phyloP scores from a whole-genome alignment of 495 filamentous ascomycete species.

The Chaetomidium leptoderma region DNA sequence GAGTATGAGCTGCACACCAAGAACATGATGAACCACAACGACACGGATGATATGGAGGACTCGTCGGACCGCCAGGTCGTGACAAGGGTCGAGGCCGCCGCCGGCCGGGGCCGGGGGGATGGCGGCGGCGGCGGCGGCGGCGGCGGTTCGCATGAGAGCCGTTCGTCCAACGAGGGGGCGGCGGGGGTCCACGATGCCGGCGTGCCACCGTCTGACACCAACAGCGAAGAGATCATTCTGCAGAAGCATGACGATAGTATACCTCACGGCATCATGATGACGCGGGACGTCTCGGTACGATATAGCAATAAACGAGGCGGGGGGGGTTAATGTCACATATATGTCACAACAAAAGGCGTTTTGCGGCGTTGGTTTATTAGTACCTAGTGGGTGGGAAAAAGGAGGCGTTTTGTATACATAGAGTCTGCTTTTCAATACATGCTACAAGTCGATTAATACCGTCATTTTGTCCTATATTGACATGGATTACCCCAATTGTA shows the following conservation, averaged over 20 bases:
- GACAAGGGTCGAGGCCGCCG: background rate
- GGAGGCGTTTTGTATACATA: too few species aligned
- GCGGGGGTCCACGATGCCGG: background rate
- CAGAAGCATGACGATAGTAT: background rate
- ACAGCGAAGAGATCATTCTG: constrained; percentile 12
- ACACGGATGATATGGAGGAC: background rate
- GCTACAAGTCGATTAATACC: too few species aligned
- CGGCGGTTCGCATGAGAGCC: too few species aligned
- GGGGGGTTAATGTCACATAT: too few species aligned
- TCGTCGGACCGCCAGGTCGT: background rate
- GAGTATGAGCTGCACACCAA: constrained; percentile 9
- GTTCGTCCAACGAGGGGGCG: background rate
- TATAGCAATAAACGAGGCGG: constrained; percentile 5
- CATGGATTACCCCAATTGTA: too few species aligned
- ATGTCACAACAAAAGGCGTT: too few species aligned
- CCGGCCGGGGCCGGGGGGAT: background rate
- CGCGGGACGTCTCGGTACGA: constrained; percentile 1
- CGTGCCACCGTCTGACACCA: background rate
- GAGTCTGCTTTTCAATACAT: too few species aligned
- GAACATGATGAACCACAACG: too few species aligned
- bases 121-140: background rate
- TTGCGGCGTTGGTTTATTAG: too few species aligned
- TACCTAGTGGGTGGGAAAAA: too few species aligned
- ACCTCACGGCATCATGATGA: background rate
- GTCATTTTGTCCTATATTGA: too few species aligned